These are phyloP conservation scores for Stenogyne calaminthoides DNA, from an alignment of 305 asterid species.

Conservation along the genomic window DNA sequence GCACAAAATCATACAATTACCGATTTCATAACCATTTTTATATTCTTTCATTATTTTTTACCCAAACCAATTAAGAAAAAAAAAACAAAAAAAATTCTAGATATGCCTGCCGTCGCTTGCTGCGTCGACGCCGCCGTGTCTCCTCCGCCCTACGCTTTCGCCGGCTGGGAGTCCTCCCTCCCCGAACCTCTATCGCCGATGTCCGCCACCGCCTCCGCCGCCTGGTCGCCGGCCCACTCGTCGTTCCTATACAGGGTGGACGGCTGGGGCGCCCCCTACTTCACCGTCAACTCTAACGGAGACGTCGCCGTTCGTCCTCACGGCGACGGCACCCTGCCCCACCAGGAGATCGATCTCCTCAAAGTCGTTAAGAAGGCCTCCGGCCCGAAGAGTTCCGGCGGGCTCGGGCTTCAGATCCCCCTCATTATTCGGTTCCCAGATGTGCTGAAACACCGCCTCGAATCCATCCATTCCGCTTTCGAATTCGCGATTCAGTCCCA, in stretches of 20 bases:
- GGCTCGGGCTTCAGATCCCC: slow-evolving; percentile 82
- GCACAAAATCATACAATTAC: slow-evolving; percentile 44
- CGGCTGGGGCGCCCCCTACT: slow-evolving; percentile 97
- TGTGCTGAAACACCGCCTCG: slow-evolving; percentile 73
- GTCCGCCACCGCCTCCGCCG: no score
- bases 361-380: slow-evolving; percentile 88
- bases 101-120: slow-evolving; percentile 85
- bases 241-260: slow-evolving; percentile 67
- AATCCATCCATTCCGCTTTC: slow-evolving; percentile 70
- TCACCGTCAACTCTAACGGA: slow-evolving; percentile 74
- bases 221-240: slow-evolving; percentile 81
- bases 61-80: slow-evolving; percentile 18
- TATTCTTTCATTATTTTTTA: slow-evolving; percentile 64
- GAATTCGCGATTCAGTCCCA: slow-evolving; percentile 63
- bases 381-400: slow-evolving; percentile 64
- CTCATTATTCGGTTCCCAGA: slow-evolving; percentile 86
- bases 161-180: slow-evolving; percentile 62
- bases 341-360: slow-evolving; percentile 89
- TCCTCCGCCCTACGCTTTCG: slow-evolving; percentile 60
- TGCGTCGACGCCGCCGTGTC: slow-evolving; percentile 70
- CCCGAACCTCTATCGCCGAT: slow-evolving; percentile 48
- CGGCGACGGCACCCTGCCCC: slow-evolving; percentile 64
- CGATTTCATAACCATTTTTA: slow-evolving; percentile 20
- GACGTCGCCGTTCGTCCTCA: slow-evolving; percentile 72
- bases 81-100: slow-evolving; percentile 30